Evolutionary conservation across 768 basidiomycete genomes (phyloP).

Genomic region (Dioszegia crocea): DNA sequence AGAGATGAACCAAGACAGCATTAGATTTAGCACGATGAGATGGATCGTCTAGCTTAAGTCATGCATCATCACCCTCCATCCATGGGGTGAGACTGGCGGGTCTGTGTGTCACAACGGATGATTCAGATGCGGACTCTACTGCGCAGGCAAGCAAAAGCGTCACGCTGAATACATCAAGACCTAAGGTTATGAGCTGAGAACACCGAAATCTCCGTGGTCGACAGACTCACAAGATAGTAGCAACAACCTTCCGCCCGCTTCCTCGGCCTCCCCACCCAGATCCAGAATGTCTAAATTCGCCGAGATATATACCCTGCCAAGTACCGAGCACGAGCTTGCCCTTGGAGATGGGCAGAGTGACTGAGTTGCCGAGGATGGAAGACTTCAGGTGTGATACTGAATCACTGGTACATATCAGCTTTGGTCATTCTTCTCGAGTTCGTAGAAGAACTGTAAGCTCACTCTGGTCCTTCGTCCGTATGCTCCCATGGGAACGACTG

Average conservation of each 20-base stretch:
- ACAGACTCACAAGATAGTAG: conserved; percentile 38
- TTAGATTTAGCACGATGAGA: not conserved
- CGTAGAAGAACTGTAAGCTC: conserved; percentile 46
- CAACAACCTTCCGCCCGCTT: conserved; percentile 37
- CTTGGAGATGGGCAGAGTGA: conserved; percentile 78
- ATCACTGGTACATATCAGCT: too few species aligned
- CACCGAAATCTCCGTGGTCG: not conserved
- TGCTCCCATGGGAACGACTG: conserved; percentile 66
- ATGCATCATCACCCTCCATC: too few species aligned
- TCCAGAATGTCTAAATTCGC: conserved; percentile 55
- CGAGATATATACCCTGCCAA: conserved; percentile 93
- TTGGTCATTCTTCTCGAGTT: too few species aligned
- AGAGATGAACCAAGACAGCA: conserved; percentile 11
- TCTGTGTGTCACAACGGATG: too few species aligned
- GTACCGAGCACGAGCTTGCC: conserved; percentile 74
- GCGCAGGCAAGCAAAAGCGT: too few species aligned
- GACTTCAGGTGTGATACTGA: conserved; percentile 90
- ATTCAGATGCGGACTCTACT: too few species aligned
- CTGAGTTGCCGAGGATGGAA: conserved; percentile 73
- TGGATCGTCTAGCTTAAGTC: not conserved
- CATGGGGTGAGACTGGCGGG: too few species aligned
- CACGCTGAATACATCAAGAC: conserved; percentile 1
- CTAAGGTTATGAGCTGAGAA: not conserved
- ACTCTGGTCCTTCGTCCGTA: conserved; percentile 91
- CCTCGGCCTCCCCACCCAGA: conserved; percentile 39